phyloP scores from a whole-genome alignment of 257 asterid genomes.

The Jaltomata sinuosa region DNA sequence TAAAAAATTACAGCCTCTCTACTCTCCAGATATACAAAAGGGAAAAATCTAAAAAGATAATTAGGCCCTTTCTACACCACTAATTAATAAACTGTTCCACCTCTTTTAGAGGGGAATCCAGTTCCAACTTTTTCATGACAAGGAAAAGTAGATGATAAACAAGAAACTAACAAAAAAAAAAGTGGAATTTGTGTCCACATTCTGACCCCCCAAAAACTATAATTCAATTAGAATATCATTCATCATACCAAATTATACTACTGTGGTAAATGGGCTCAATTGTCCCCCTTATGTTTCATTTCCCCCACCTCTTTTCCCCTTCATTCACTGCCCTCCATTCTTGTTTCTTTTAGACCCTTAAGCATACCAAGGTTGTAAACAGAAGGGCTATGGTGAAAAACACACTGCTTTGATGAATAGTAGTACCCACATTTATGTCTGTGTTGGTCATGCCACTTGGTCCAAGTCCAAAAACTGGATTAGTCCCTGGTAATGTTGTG shows the following conservation, averaged over 20 bases:
- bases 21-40: slow-evolving; percentile 35
- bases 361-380: background rate
- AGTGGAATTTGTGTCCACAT: background rate
- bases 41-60: background rate
- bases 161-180: background rate
- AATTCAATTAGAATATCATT: background rate
- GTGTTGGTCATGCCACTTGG: slow-evolving; percentile 2
- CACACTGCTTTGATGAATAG: background rate
- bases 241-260: background rate
- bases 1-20: slow-evolving; percentile 17
- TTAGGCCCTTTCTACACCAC: background rate
- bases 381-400: background rate
- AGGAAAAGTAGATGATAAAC: background rate
- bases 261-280: background rate
- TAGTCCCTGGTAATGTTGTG: background rate
- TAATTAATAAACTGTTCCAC: background rate
- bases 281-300: background rate
- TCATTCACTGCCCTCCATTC: background rate
- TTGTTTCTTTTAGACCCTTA: background rate
- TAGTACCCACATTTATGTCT: background rate
- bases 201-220: background rate
- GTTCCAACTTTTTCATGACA: background rate
- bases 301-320: too few relatives aligned
- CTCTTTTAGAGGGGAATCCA: background rate
- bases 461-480: slow-evolving; percentile 8